Conservation (phyloP, 2,329 filamentous ascomycete genomes). For the Nemania abortiva region DNA sequence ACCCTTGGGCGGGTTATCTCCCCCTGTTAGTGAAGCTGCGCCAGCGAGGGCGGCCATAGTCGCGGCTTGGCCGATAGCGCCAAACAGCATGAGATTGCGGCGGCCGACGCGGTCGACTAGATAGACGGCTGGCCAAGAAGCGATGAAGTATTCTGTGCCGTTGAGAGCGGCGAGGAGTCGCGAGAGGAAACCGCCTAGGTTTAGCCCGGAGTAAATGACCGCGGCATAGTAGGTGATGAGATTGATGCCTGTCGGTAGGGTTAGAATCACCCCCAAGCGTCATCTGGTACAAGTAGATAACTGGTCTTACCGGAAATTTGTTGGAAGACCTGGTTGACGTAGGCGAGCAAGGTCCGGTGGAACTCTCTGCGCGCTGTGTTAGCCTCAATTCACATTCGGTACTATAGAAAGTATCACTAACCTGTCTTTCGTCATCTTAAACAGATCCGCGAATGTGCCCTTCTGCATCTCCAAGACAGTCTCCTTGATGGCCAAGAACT, state of each 20-base stretch:
- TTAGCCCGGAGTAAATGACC: conserved; percentile 63
- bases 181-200: conserved; percentile 66
- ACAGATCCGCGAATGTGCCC: conserved; percentile 67
- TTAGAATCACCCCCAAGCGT: conserved; percentile 13
- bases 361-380: conserved; percentile 55
- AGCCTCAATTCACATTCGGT: conserved; percentile 19
- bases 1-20: conserved; percentile 40
- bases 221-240: conserved; percentile 61
- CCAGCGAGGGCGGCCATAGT: conserved; percentile 74
- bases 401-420: conserved; percentile 31
- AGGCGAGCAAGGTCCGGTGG: conserved; percentile 66
- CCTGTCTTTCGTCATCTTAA: conserved; percentile 68
- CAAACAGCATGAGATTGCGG: conserved; percentile 78
- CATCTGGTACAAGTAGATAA: neutral
- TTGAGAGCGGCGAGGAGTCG: conserved; percentile 68
- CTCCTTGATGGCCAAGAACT: conserved; percentile 66
- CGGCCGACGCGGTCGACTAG: conserved; percentile 76
- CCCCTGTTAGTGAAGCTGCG: conserved; percentile 50
- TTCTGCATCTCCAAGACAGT: conserved; percentile 74
- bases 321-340: conserved; percentile 70
- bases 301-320: conserved; percentile 55
- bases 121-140: conserved; percentile 71
- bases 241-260: conserved; percentile 51
- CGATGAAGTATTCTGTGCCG: conserved; percentile 62
- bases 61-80: conserved; percentile 70